A percentile compares a stretch with the other conserved stretches of the same genome.
Conservation (phyloP, 352 stramenopile species). For the Blastocystis sp. region DNA sequence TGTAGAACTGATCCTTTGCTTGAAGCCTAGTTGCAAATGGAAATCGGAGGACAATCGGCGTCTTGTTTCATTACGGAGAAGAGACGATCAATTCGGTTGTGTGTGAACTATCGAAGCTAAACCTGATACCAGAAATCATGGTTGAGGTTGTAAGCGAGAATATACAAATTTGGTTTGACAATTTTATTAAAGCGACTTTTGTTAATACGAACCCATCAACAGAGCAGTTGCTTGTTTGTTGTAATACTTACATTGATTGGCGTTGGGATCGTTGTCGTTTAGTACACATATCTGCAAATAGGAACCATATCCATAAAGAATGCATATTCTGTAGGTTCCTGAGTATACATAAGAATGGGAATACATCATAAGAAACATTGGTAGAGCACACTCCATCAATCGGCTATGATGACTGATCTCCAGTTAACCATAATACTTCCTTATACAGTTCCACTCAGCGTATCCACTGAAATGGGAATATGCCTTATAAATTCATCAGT, state of each 20-base stretch:
- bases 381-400: no score
- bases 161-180: constrained; percentile 18
- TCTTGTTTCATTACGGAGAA: not conserved
- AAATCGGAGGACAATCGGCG: not conserved
- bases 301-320: not conserved
- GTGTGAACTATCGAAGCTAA: not conserved
- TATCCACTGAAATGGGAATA: no score
- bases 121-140: not conserved
- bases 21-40: not conserved
- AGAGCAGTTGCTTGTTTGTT: constrained; percentile 2
- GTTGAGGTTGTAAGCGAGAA: not conserved
- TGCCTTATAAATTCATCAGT: no score
- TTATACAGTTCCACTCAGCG: no score
- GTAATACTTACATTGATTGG: not conserved
- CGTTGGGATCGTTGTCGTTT: no score
- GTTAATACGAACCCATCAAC: not conserved
- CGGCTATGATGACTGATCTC: no score
- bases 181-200: not conserved
- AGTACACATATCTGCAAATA: not conserved
- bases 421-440: no score
- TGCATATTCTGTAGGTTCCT: not conserved
- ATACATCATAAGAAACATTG: not conserved
- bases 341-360: not conserved
- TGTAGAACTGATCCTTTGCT: not conserved
- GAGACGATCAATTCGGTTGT: not conserved